phyloP scores from a whole-genome alignment of 768 basidiomycete species.

The Tephrocybe sp. region DNA sequence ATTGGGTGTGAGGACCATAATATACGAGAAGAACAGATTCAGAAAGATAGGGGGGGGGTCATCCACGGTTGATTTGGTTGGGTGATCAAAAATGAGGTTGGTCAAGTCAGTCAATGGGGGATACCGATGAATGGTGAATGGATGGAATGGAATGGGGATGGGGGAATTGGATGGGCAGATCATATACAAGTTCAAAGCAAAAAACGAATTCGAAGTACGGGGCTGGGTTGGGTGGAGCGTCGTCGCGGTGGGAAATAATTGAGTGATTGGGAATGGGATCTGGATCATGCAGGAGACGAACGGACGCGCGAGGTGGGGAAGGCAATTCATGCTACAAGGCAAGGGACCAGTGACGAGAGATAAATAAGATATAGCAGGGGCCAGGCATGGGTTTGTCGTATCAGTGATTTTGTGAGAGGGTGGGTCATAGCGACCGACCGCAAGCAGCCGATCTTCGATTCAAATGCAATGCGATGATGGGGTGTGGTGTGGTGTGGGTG shows the following conservation, averaged over 20 bases:
- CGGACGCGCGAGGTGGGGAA: too few species aligned
- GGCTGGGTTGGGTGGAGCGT: background rate
- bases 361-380: background rate
- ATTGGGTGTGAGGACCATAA: too few species aligned
- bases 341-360: background rate
- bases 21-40: too few species aligned
- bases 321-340: background rate
- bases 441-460: background rate
- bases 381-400: background rate
- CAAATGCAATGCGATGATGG: background rate
- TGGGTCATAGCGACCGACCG: background rate
- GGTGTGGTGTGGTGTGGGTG: background rate
- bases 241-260: background rate
- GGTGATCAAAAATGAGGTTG: too few species aligned
- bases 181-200: conserved; percentile 13
- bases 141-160: background rate
- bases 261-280: background rate
- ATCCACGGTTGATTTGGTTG: too few species aligned
- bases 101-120: too few species aligned
- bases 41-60: too few species aligned
- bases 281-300: conserved; percentile 7
- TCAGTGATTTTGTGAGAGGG: background rate
- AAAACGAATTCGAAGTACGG: background rate
- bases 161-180: background rate
- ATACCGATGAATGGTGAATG: background rate